Evolutionary conservation across 495 filamentous ascomycete genomes (phyloP).

Genomic region (Hypoxylon fragiforme): DNA sequence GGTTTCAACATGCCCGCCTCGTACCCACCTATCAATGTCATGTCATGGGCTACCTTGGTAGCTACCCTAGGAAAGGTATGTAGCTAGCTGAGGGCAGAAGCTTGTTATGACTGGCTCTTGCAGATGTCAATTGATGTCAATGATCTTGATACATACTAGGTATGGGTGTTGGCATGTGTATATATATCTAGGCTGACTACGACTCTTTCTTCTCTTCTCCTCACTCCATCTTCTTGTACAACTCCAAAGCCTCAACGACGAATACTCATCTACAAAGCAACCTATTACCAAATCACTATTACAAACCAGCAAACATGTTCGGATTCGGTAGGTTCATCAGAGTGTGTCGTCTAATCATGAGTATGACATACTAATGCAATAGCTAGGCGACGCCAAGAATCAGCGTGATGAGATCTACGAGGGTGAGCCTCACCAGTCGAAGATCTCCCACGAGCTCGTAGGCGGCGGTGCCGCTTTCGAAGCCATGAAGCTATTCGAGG

Average conservation of each 20-base stretch:
- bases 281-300: not conserved
- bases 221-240: too few relatives aligned
- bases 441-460: constrained; percentile 72
- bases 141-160: too few relatives aligned
- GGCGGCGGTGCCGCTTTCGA: constrained; percentile 79
- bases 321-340: constrained; percentile 41
- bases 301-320: constrained; percentile 40
- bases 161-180: not conserved
- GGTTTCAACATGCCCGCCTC: constrained; percentile 21
- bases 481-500: constrained; percentile 79
- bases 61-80: too few relatives aligned
- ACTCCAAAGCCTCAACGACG: too few relatives aligned
- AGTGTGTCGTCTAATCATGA: not conserved
- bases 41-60: constrained; percentile 1
- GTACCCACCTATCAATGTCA: constrained; percentile 26
- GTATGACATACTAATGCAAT: not conserved
- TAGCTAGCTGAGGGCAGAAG: too few relatives aligned
- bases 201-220: not conserved
- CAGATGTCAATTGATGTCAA: too few relatives aligned
- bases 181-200: not conserved
- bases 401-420: constrained; percentile 66
- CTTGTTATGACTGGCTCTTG: constrained; percentile 8
- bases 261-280: not conserved
- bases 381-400: constrained; percentile 46
- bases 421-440: constrained; percentile 56